Evolutionary conservation across 306 rosid genomes (phyloP), one percentile per base, ranked within the genome.

Genomic region (Vigna angularis): DNA sequence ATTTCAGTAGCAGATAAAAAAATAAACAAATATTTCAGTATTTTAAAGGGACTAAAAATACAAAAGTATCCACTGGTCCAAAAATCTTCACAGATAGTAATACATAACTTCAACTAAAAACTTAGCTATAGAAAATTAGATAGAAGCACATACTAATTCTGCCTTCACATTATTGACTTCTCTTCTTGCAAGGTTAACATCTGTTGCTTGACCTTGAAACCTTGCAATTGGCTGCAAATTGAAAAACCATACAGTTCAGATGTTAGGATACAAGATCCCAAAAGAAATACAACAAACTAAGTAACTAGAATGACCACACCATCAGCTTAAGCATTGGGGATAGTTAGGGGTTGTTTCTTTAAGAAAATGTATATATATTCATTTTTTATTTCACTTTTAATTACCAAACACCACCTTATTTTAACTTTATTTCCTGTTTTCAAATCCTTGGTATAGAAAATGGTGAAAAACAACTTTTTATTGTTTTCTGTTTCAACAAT

Each of bases 121-220:
- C 76, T 26, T 42, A 32, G 68, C 30, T 59, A 61, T 0, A 52
- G 52, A 67, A 30, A 34, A 79, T 28, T 30, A n/a, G 20, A 57
- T 59, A 38, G 61, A 48, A 64, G 83, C 79, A 75, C 93, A 85
- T 83, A 96, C 98, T 97, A 96, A 74, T 70, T 86, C 97, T 7
- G 77, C 76, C 85, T 96, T 96, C 87, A 93, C 87, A 71, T 85
- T 86, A 56, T 82, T 89, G 69, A 91, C 84, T 89, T 91, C 98
- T 87, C 56, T 90, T 85, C 98, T 93, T 58, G 97, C 96, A 48
- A 88, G 83, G 40, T 90, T 88, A 70, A 96, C 87, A 81, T 93
- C 99, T 6, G 90, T 82, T 69, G 98, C 99, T 87, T 93, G 99
- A 79, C 99, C 98, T 81, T 96, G 93, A 85, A 90, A 90, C 87